Evolutionary conservation across 2,329 filamentous ascomycete genomes (phyloP), one percentile per base, ranked within the genome.

Genomic region (Beauveria brongniartii): DNA sequence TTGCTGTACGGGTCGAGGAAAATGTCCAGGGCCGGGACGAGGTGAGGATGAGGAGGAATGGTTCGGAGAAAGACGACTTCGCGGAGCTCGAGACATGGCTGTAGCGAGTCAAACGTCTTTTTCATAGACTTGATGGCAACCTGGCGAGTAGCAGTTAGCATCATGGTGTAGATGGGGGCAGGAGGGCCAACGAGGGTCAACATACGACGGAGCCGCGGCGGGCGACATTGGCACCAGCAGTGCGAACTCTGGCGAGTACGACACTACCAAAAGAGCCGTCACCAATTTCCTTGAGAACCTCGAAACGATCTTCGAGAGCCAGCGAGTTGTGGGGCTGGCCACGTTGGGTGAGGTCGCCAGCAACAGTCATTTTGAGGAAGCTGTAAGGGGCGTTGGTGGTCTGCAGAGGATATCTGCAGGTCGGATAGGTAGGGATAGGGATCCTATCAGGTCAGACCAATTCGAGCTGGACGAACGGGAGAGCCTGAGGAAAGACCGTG

Each of bases 91-190:
- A 97, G 78, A 73, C 94, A 99, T 57, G 92, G 89, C 18, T 84
- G 79, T 71, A 97, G 92, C 1, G 91, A 96, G 68, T 97, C 92
- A 69, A 97, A 99, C 0, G 89, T 92, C 84, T 99, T 99, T 82
- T 99, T 99, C 94, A 99, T 99, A 6, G 94, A 97, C 78, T 99
- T 99, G 78, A 99, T 97, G 48, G 94, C 94, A 69, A 99, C 90
- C 94, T 97, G 60, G 47, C 52, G 60, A 64, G 68, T 64, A 67
- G 57, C 50, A 50, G 24, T 59, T 53, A 61, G 61, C 14, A 24
- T 40, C 28, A 40, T 16, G 18, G 4, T 37, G 44, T 41, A 34
- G 10, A 18, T 28, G 7, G 20, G 57, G 40, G 26, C 53, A 52
- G 55, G 61, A 59, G 40, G 52, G 63, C 61, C 22, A 24, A 48